Base-by-base conservation (phyloP, 2,329 filamentous ascomycete species). In the Aspergillus sclerotialis region DNA sequence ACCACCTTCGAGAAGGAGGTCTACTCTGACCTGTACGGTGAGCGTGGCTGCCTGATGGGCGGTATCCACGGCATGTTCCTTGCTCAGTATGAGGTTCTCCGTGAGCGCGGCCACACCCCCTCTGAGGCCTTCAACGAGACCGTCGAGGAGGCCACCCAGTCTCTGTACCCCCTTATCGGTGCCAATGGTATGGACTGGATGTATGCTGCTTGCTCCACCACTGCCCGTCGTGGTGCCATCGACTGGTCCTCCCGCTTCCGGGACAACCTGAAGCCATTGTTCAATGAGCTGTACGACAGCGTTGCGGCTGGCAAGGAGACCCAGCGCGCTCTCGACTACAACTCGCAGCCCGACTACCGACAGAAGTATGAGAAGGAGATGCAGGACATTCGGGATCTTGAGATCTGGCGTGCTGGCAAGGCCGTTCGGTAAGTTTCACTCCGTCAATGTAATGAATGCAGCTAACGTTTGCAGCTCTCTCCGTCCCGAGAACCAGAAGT, bases 1-100 rank as follows among this genome's bases (percentile, higher is more conserved):
- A 98, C 92, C 64, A 98, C 92, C 65, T 98, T 98, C 63, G 84
- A 98, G 80, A 98, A 98, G 84, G 92, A 98, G 76, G 92, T 98
- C 64, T 94, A 94, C 84, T 95, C 88, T 45, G 92, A 96, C 72
- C 82, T 98, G 53, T 98, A 98, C 77, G 92, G 92, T 70, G 92
- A 98, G 84, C 89, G 92, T 73, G 92, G 92, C 65, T 98, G 92
- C 82, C 76, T 98, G 61, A 98, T 98, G 92, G 92, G 92, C 57
- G 92, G 92, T 70, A 98, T 98, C 72, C 92, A 98, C 80, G 92
- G 92, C 66, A 98, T 98, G 92, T 98, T 98, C 85, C 87, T 98
- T 53, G 92, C 92, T 44, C 92, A 98, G 76, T 98, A 98, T 79
- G 92, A 98, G 79, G 92, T 98, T 53, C 89, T 98, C 70, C 89